phyloP scores from a whole-genome alignment of 108 stramenopile species.

The Skeletonema grethae region DNA sequence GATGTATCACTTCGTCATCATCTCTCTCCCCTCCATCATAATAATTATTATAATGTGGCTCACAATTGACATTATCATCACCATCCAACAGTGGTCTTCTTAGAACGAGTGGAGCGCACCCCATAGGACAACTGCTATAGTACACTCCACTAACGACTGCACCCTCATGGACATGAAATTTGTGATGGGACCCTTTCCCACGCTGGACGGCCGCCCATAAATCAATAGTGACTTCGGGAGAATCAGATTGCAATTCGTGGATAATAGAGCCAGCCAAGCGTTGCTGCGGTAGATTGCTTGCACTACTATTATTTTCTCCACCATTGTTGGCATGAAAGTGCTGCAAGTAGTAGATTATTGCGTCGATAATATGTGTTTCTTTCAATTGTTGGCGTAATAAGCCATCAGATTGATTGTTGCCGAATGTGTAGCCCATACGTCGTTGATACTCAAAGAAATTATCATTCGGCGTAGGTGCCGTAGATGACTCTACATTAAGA shows the following conservation, averaged over 20 bases:
- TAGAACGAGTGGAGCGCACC: slow-evolving; percentile 29
- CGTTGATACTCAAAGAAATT: slow-evolving; percentile 36
- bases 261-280: slow-evolving; percentile 7
- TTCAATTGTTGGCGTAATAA: slow-evolving; percentile 9
- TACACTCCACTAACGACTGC: slow-evolving; percentile 29
- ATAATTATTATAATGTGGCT: neutral
- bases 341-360: slow-evolving; percentile 11
- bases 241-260: neutral
- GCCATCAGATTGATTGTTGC: slow-evolving; percentile 12
- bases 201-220: slow-evolving; percentile 34
- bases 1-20: slow-evolving; percentile 19
- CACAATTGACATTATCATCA: neutral
- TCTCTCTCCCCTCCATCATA: neutral
- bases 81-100: neutral
- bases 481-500: neutral
- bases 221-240: slow-evolving; percentile 23
- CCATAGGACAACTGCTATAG: slow-evolving; percentile 25
- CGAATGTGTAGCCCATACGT: slow-evolving; percentile 13
- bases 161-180: slow-evolving; percentile 32
- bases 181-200: slow-evolving; percentile 23
- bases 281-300: neutral
- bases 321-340: neutral
- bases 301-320: neutral
- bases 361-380: slow-evolving; percentile 13
- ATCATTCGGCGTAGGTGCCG: slow-evolving; percentile 16